These are phyloP conservation scores for Prinsepia uniflora DNA, from an alignment of 306 rosid genomes.

Conservation along the genomic window DNA sequence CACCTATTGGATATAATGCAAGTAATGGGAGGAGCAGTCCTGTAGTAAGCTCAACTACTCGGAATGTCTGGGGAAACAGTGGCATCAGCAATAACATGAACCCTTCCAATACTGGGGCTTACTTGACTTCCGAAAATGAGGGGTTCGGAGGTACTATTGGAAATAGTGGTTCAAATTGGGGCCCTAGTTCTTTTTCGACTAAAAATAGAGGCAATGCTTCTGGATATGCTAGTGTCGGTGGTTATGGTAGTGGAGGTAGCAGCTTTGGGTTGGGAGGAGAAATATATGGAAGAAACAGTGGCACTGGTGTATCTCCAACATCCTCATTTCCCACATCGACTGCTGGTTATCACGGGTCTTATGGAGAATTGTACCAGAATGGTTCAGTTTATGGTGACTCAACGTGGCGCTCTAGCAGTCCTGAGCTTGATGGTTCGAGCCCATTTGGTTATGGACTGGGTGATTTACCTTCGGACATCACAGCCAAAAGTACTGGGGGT, in stretches of 20 bases:
- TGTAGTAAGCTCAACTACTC: constrained; percentile 58
- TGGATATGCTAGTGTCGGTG: constrained; percentile 50
- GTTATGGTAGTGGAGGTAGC: constrained; percentile 65
- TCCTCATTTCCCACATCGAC: constrained; percentile 50
- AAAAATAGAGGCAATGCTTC: constrained; percentile 67
- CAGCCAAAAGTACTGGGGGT: constrained; percentile 58
- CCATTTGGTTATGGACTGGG: constrained; percentile 66
- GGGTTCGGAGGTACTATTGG: constrained; percentile 66
- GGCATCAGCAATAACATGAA: constrained; percentile 48
- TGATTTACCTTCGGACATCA: constrained; percentile 58
- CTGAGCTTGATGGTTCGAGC: constrained; percentile 71
- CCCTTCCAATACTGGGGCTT: constrained; percentile 45
- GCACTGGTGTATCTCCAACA: constrained; percentile 42
- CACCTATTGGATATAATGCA: constrained; percentile 69
- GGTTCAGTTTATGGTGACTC: constrained; percentile 60
- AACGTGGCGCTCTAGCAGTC: constrained; percentile 68
- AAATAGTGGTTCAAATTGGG: constrained; percentile 62
- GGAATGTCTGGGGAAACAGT: constrained; percentile 88
- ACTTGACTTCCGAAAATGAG: constrained; percentile 65
- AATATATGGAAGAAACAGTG: constrained; percentile 67
- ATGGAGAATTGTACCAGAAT: constrained; percentile 60
- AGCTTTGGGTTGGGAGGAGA: constrained; percentile 65
- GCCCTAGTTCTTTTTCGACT: constrained; percentile 37
- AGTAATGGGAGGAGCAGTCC: constrained; percentile 63
- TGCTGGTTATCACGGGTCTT: constrained; percentile 74